These are phyloP conservation scores for Chenopodium formosanum DNA, from an alignment of 148 eudicot species.

Conservation along the genomic window DNA sequence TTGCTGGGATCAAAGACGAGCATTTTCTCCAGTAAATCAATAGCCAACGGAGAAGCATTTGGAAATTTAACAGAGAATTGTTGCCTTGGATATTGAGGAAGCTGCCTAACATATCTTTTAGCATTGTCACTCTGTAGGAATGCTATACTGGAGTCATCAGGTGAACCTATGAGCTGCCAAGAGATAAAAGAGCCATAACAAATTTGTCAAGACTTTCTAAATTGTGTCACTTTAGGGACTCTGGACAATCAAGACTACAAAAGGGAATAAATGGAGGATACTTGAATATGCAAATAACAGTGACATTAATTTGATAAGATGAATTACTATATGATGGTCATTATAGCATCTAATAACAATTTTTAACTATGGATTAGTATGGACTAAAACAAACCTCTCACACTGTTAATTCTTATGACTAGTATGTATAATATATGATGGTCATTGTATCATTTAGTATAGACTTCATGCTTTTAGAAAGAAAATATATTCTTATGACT, in stretches of 20 bases:
- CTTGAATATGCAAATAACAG: neutral
- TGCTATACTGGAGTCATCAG: constrained; percentile 82
- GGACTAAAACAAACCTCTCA: neutral
- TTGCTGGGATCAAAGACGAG: constrained; percentile 88
- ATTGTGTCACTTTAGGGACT: neutral
- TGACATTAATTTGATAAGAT: neutral
- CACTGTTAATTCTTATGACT: neutral
- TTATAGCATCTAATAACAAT: neutral
- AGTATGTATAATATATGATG: too few relatives aligned
- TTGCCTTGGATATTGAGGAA: constrained; percentile 80
- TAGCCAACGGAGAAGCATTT: constrained; percentile 61
- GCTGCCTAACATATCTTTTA: constrained; percentile 79
- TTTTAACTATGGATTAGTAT: neutral
- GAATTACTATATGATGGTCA: neutral
- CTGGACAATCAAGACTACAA: neutral
- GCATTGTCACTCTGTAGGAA: constrained; percentile 86
- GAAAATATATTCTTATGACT: neutral
- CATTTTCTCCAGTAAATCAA: constrained; percentile 91
- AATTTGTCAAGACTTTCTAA: constrained; percentile 12
- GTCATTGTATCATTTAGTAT: too few relatives aligned
- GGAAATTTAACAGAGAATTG: constrained; percentile 69
- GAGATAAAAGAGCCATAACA: constrained; percentile 23
- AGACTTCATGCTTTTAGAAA: neutral
- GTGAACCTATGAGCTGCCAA: constrained; percentile 87
- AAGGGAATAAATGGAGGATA: neutral